Percentiles rank a stretch among this genome's conserved stretches.
These are phyloP conservation scores for Pleoardoris graminearum DNA, from an alignment of 2,329 filamentous ascomycete species.

Conservation along the genomic window DNA sequence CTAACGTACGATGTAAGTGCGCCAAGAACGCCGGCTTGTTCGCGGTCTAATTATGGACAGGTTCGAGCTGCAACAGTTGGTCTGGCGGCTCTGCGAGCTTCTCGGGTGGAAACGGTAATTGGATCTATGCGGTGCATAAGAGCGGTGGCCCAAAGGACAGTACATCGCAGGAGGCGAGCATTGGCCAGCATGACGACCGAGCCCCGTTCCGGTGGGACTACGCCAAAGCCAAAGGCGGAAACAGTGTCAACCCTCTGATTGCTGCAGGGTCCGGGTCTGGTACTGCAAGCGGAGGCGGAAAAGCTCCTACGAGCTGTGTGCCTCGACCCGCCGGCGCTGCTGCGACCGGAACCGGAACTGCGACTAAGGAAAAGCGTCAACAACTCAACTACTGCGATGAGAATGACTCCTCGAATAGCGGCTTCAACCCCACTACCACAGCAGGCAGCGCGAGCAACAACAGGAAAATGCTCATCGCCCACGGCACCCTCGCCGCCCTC, in stretches of 20 bases:
- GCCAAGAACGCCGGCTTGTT: neutral
- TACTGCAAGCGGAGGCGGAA: slow-evolving; percentile 4
- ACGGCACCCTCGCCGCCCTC: slow-evolving; percentile 49
- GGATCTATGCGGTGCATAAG: slow-evolving; percentile 56
- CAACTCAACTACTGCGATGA: slow-evolving; percentile 38
- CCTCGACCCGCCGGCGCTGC: slow-evolving; percentile 28
- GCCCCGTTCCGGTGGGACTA: slow-evolving; percentile 53
- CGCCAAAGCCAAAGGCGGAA: slow-evolving; percentile 55
- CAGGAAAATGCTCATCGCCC: slow-evolving; percentile 47
- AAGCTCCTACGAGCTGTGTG: slow-evolving; percentile 32
- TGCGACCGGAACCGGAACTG: neutral
- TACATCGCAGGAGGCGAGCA: slow-evolving; percentile 48
- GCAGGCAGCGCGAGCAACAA: slow-evolving; percentile 6
- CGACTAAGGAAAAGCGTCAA: slow-evolving; percentile 19
- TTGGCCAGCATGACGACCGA: slow-evolving; percentile 52
- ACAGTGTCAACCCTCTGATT: slow-evolving; percentile 49
- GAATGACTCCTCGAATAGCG: slow-evolving; percentile 15
- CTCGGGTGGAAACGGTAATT: slow-evolving; percentile 48
- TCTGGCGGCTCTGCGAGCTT: slow-evolving; percentile 57
- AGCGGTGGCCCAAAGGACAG: slow-evolving; percentile 54
- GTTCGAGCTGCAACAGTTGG: slow-evolving; percentile 59
- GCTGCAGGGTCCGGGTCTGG: slow-evolving; percentile 26
- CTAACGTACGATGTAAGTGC: slow-evolving; percentile 58
- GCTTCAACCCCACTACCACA: slow-evolving; percentile 22
- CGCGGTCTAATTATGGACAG: slow-evolving; percentile 30